Base-by-base conservation (phyloP, 495 filamentous ascomycete genomes). In the Astrothelium subdiscretum region DNA sequence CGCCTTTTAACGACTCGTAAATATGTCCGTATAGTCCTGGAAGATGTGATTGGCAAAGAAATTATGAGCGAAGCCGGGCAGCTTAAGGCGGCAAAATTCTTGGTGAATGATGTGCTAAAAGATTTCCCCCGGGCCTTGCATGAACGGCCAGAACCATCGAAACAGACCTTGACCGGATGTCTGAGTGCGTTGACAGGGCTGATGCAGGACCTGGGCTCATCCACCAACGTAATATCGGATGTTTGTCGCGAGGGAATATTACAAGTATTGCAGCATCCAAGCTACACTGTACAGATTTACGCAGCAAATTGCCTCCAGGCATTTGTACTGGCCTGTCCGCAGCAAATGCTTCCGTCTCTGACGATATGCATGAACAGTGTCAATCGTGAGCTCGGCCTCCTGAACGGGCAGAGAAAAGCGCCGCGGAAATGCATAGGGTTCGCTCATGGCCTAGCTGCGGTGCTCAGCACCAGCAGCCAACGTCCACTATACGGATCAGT, bases 361-460 rank as follows among this genome's bases (percentile, higher is more conserved):
- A 95, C 92, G 3, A 88, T 97, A 32, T 96, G 91, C 72, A 91
- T 97, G 88, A 97, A 97, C 73, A 96, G 89, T 72, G 80, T 97
- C 63, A 88, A 83, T 65, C 81, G 95, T 61, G 95, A 99, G 70
- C 78, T 99, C 31, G 83, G 81, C 27, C 82, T 92, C 29, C 80
- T 99, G 22, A 81, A 80, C 12, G 83, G 85, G 6, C 86, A 85
- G 26, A 83, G 91, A 48, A 87, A 91, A 63, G 90, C 89, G 0
- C 86, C 90, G 44, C 84, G 91, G 51, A 80, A 89, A 61, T 97
- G 94, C 72, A 80, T 95, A 24, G 94, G 95, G 29, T 92, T 91
- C 71, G 94, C 94, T 13, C 91, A 97, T 77, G 94, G 91, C 13
- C 83, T 99, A 31, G 89, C 94, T 31, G 89, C 94, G 31, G 87